Evolutionary conservation across 2,329 filamentous ascomycete genomes (phyloP), one percentile per base, ranked within the genome.

Genomic region (Tolypocladium inflatum): DNA sequence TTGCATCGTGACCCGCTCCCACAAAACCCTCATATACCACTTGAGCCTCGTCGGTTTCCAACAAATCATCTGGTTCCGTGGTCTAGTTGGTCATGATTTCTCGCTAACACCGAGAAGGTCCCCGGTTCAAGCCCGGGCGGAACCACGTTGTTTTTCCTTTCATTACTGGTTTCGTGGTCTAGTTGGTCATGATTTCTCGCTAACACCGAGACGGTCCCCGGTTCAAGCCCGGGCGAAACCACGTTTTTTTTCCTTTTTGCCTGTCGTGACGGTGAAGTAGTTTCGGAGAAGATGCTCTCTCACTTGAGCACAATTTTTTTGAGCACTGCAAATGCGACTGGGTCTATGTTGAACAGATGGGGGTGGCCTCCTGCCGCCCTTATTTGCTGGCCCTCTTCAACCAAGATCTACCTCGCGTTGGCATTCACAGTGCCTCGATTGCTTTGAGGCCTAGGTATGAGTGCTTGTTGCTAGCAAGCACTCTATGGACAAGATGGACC

Each of bases 361-460:
- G 30, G 8, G 30, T 33, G 30, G 30, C 30, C 30, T 33, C 7
- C 55, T 50, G 11, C 39, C 55, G 11, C 8, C 30, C 35, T 56
- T 4, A 57, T 17, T 4, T 74, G 64, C 37, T 80, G 72, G 13
- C 74, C 75, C 15, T 73, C 68, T 11, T 73, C 67, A 3, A 82
- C 71, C 9, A 74, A 64, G 1, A 82, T 69, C 60, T 82, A 82
- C 79, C 80, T 83, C 0, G 82, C 75, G 58, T 79, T 83, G 10
- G 80, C 80, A 70, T 59, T 55, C 19, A 54, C 33, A 33, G 57
- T 11, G 57, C 37, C 11, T 56, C 57, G 35, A 59, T 11, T 11
- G 21, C 33, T 7, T 23, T 43, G 6, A 56, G n/a, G 19, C 37
- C 6, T 5, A 39, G 30, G 26, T 48, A 30, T 55, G 21, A 13